Percentiles rank a stretch among this genome's conserved stretches.
Conservation (phyloP, 306 rosid species). For the Cicer judaicum region DNA sequence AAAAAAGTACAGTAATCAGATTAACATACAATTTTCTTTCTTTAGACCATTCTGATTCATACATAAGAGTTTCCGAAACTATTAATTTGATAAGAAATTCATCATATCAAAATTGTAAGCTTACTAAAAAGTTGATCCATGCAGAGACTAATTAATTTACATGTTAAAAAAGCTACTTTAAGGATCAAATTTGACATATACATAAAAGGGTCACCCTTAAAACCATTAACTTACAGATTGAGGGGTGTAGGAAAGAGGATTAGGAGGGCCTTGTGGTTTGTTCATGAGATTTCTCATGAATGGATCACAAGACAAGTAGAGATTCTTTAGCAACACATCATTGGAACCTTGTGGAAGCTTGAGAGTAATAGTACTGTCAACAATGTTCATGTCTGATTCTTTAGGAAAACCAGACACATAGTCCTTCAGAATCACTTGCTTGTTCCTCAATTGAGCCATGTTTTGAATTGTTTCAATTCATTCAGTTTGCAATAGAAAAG, state of each 20-base stretch:
- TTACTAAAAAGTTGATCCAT: not conserved
- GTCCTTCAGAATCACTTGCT: conserved; percentile 38
- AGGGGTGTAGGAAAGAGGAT: conserved; percentile 24
- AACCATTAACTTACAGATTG: conserved; percentile 24
- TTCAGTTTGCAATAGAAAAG: not conserved
- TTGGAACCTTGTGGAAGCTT: conserved; percentile 44
- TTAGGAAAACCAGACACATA: conserved; percentile 45
- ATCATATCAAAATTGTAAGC: not conserved
- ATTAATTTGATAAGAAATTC: not conserved
- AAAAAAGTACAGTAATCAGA: not conserved
- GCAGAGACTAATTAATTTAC: not conserved
- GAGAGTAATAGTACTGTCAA: conserved; percentile 33
- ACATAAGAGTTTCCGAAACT: not conserved
- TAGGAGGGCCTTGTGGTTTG: conserved; percentile 9
- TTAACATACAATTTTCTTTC: no score
- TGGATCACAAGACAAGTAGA: conserved; percentile 48
- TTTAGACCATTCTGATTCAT: no score
- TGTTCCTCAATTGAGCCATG: conserved; percentile 42
- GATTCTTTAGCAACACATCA: conserved; percentile 39
- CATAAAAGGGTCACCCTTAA: not conserved
- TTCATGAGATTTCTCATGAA: conserved; percentile 46
- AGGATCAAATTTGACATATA: conserved; percentile 6
- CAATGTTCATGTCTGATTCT: conserved; percentile 43
- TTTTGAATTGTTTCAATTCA: not conserved
- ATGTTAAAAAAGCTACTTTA: not conserved